Conservation (phyloP, 148 eudicot species). For the Rhododendron ferrugineum region DNA sequence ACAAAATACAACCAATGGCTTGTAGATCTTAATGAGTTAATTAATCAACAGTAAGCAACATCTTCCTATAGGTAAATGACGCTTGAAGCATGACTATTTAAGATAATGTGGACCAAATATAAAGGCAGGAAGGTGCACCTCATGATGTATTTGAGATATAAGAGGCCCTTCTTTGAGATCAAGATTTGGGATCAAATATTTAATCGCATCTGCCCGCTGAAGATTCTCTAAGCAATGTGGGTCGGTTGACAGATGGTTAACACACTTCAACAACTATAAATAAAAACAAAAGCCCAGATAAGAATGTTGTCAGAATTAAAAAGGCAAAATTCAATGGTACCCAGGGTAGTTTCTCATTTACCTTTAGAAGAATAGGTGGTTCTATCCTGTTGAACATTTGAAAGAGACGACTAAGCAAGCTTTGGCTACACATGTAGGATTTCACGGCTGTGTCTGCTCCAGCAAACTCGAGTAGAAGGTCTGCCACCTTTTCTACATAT, state of each 20-base stretch:
- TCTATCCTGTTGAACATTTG: slow-evolving; percentile 95
- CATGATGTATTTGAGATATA: slow-evolving; percentile 81
- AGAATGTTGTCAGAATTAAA: background rate
- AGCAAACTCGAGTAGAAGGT: slow-evolving; percentile 89
- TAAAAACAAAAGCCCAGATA: slow-evolving; percentile 6
- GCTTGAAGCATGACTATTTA: background rate
- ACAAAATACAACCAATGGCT: background rate
- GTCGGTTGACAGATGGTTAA: slow-evolving; percentile 86
- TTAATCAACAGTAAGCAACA: background rate
- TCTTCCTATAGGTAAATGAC: background rate
- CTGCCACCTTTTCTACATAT: slow-evolving; percentile 93
- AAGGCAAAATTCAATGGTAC: background rate
- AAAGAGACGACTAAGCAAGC: slow-evolving; percentile 89
- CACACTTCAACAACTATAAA: slow-evolving; percentile 78
- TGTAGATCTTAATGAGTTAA: background rate
- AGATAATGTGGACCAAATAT: background rate
- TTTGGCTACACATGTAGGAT: slow-evolving; percentile 89
- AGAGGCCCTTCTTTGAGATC: slow-evolving; percentile 97
- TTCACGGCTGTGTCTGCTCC: slow-evolving; percentile 88
- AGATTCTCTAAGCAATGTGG: slow-evolving; percentile 98
- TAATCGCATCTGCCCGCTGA: slow-evolving; percentile 96
- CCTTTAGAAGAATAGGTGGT: slow-evolving; percentile 91
- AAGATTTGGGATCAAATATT: slow-evolving; percentile 90
- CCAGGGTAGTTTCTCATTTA: slow-evolving; percentile 15
- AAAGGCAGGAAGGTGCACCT: slow-evolving; percentile 41